Conservation (phyloP, 202 grass and related monocot species). For the Thinopyrum obtusiflorum region DNA sequence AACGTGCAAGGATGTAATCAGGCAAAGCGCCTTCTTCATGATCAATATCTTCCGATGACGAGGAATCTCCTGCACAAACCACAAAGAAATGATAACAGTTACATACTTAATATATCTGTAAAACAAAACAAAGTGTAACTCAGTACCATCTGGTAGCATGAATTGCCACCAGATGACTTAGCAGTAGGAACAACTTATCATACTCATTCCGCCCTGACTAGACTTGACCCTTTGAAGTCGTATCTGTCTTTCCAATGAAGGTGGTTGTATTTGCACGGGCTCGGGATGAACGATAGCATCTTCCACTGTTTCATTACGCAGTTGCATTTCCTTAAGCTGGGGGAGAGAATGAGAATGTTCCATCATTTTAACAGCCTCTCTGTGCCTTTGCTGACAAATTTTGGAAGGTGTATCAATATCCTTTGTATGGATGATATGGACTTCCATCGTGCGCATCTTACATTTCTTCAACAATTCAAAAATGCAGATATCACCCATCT, state of each 20-base stretch:
- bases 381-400: background rate
- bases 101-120: background rate
- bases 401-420: background rate
- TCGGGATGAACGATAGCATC: background rate
- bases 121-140: background rate
- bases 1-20: background rate
- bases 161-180: background rate
- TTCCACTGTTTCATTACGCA: background rate
- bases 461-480: conserved; percentile 29
- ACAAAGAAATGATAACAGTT: background rate
- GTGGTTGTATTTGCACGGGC: background rate
- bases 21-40: background rate
- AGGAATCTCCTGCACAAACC: background rate
- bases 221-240: background rate
- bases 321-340: background rate
- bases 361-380: background rate
- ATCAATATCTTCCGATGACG: background rate
- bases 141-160: background rate
- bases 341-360: conserved; percentile 5
- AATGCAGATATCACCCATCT: conserved; percentile 27
- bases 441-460: background rate
- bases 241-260: background rate
- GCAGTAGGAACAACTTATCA: background rate
- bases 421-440: conserved; percentile 11
- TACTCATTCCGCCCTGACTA: background rate